Evolutionary conservation across 345 rosid genomes (phyloP), one percentile per base, ranked within the genome.

Genomic region (Firmiana major): DNA sequence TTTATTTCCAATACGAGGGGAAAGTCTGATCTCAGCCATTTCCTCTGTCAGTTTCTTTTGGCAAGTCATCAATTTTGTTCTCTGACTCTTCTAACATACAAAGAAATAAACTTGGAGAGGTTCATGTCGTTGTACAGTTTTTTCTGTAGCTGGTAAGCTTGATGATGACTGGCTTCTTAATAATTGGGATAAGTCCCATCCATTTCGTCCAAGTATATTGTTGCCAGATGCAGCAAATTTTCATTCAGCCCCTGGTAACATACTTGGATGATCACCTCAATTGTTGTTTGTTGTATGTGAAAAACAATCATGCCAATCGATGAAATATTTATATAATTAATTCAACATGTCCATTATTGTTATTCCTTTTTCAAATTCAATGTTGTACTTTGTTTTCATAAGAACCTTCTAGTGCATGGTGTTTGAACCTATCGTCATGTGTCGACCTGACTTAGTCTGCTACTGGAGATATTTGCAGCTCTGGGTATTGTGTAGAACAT

Each of bases 1-100:
- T 84, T 80, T 88, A 92, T 82, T 96, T 93, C 89, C 90, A 83
- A 78, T 93, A 91, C 34, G 87, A 60, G 84, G 98, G 98, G 75
- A 96, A 96, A 87, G 98, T 93, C 70, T 96, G 85, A 90, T 78
- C 19, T 51, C 10, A 36, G 54, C 67, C 55, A 70, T 43, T 76
- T 48, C 48, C 43, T 63, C 6, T 36, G 66, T 75, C 38, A 62
- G 64, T 53, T 49, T 60, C 53, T n/a, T 34, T 28, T 57, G 59
- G 63, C 67, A 45, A 58, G 42, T 71, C 51, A 62, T 36, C 74
- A 45, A 45, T 45, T 48, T 70, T 70, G 59, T 49, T 5, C 42
- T 48, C n/a, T 28, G 48, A 16, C 58, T 26, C 55, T 8, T 48
- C 21, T 70, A 28, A 49, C 59, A 16, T 49, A 22, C 54, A 13